Evolutionary conservation across 2,329 filamentous ascomycete genomes (phyloP).

Genomic region (Stemphylium vesicarium): DNA sequence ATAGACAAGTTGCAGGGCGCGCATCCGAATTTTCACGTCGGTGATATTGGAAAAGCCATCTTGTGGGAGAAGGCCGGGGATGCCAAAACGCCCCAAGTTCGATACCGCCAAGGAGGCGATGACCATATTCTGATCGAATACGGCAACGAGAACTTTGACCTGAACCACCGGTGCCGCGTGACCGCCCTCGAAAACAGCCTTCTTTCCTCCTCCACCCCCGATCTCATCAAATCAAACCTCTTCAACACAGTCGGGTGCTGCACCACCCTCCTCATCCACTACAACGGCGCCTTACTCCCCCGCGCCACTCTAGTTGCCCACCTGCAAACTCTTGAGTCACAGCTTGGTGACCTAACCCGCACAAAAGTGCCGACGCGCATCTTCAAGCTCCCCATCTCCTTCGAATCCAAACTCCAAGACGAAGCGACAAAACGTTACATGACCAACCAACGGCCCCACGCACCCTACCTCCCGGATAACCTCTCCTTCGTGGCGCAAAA

Average conservation of each 20-base stretch:
- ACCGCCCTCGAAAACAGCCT: constrained; percentile 61
- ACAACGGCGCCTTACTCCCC: constrained; percentile 48
- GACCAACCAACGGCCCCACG: constrained; percentile 66
- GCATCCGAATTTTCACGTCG: constrained; percentile 36
- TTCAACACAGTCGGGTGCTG: constrained; percentile 61
- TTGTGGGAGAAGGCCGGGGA: constrained; percentile 37
- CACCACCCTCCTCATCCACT: constrained; percentile 52
- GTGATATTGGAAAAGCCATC: constrained; percentile 36
- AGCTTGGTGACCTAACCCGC: constrained; percentile 51
- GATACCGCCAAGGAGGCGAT: constrained; percentile 42
- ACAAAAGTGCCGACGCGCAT: constrained; percentile 52
- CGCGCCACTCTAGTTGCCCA: constrained; percentile 47
- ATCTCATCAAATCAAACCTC: constrained; percentile 50
- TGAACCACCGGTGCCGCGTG: constrained; percentile 63
- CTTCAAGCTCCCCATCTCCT: constrained; percentile 53
- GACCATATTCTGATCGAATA: constrained; percentile 66
- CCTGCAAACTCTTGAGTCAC: constrained; percentile 49
- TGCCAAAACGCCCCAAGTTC: constrained; percentile 30
- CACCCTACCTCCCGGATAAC: constrained; percentile 68
- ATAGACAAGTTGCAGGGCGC: constrained; percentile 35
- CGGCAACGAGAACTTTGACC: constrained; percentile 61
- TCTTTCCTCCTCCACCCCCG: constrained; percentile 48
- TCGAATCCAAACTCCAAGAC: constrained; percentile 52
- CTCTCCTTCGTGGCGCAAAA: constrained; percentile 64
- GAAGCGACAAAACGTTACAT: constrained; percentile 66